Conservation (phyloP, 140 eudicot species). For the Senecio squalidus region DNA sequence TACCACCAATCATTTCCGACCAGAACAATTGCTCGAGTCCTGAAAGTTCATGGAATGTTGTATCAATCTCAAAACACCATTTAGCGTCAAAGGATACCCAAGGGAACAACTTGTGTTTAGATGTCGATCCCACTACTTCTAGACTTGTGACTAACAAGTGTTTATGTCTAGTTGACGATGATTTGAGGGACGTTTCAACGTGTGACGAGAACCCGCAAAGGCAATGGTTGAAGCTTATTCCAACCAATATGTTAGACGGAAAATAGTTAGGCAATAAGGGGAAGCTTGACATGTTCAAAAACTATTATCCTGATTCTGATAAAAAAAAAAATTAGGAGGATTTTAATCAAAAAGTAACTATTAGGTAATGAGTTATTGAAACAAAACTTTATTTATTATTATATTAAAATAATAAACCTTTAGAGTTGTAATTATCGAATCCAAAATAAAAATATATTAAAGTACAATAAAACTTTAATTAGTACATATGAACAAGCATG, state of each 20-base stretch:
- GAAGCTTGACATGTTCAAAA: background rate
- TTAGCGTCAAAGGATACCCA: constrained; percentile 32
- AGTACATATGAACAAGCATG: too few species aligned
- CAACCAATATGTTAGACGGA: constrained; percentile 21
- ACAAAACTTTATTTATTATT: too few species aligned
- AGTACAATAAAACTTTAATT: too few species aligned
- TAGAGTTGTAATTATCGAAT: too few species aligned
- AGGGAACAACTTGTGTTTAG: constrained; percentile 57
- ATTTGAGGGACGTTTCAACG: constrained; percentile 31
- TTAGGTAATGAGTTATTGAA: too few species aligned
- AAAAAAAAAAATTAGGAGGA: too few species aligned
- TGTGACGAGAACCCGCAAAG: constrained; percentile 54
- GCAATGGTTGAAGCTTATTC: constrained; percentile 67
- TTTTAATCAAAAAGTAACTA: too few species aligned
- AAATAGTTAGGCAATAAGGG: background rate
- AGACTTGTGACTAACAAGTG: constrained; percentile 50
- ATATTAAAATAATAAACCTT: too few species aligned
- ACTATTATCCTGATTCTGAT: too few species aligned
- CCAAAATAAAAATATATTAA: too few species aligned
- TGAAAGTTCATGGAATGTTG: constrained; percentile 42
- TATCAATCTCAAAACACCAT: constrained; percentile 49
- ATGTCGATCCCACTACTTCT: constrained; percentile 32
- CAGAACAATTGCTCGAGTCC: constrained; percentile 28
- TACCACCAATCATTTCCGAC: constrained; percentile 21
- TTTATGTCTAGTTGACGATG: constrained; percentile 43